Base-by-base conservation (phyloP, 306 rosid species). In the Dryas drummondii region DNA sequence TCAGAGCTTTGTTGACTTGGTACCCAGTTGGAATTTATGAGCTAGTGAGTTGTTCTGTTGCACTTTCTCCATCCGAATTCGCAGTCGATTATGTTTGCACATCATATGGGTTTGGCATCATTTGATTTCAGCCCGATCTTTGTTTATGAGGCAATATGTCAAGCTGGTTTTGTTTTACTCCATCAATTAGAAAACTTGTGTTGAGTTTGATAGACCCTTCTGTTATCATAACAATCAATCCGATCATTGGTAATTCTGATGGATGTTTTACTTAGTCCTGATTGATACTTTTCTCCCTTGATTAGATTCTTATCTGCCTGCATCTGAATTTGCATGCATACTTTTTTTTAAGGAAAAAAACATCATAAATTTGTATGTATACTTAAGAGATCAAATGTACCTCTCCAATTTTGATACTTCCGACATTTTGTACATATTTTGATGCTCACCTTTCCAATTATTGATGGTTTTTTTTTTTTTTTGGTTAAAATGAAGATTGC, bases 1-100 rank as follows among this genome's bases (percentile, higher is more conserved):
- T 83, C 66, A 52, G 73, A 61, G 68, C 70, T 76, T 59, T 13
- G 80, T 85, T 90, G 84, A 73, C 85, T 50, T 83, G 47, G 67
- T 46, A 14, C 54, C 9, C 16, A 40, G 68, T 72, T 78, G 53
- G 74, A 71, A 22, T 77, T 66, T 57, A 40, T 76, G 45, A 56
- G 75, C 73, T 71, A 46, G 42, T 70, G 26, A 57, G 71, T 44
- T 70, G 46, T 5, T 45, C 52, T 64, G 40, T 47, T 57, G 77
- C 67, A 59, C 40, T 78, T 47, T 17, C 16, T 32, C 56, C 26
- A 27, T 16, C 15, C 9, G 26, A 41, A n/a, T 37, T 66, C 37
- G 0, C 4, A n/a, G 9, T 7, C 22, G 6, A 48, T 40, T 49
- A 37, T 15, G 69, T 22, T 63, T 63, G 66, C 66, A 52, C 22